Conservation (phyloP, 2,329 filamentous ascomycete genomes). For the Blumeria graminis region DNA sequence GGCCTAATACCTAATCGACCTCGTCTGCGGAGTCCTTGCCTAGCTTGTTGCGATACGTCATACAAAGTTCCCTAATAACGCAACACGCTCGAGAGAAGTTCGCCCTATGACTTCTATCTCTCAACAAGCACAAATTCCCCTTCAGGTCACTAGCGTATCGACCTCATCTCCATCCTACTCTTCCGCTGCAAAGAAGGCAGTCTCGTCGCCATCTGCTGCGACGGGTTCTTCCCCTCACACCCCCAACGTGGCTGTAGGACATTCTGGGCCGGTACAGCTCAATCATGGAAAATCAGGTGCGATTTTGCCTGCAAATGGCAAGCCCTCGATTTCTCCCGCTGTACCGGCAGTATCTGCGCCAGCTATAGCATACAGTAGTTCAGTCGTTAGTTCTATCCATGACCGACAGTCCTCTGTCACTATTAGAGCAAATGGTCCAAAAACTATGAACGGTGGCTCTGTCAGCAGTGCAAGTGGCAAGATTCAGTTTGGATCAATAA, state of each 20-base stretch:
- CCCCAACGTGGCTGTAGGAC: slow-evolving; percentile 30
- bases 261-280: slow-evolving; percentile 26
- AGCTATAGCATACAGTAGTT: slow-evolving; percentile 35
- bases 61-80: slow-evolving; percentile 9
- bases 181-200: slow-evolving; percentile 40
- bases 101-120: slow-evolving; percentile 17
- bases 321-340: slow-evolving; percentile 43
- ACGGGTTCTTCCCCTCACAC: slow-evolving; percentile 30
- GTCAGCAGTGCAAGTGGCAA: slow-evolving; percentile 33
- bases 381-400: slow-evolving; percentile 58
- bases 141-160: slow-evolving; percentile 30
- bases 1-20: slow-evolving; percentile 11
- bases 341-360: slow-evolving; percentile 34
- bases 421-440: slow-evolving; percentile 64
- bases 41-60: slow-evolving; percentile 13
- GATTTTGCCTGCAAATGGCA: slow-evolving; percentile 68
- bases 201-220: slow-evolving; percentile 34
- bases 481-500: slow-evolving; percentile 62
- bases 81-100: slow-evolving; percentile 10
- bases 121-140: slow-evolving; percentile 13
- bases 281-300: slow-evolving; percentile 40
- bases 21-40: slow-evolving; percentile 9
- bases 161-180: slow-evolving; percentile 37
- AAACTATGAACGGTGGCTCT: slow-evolving; percentile 52
- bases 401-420: slow-evolving; percentile 73